These are phyloP conservation scores for Protomyces macrosporus DNA, from an alignment of 1,139 yeast species.

Conservation along the genomic window DNA sequence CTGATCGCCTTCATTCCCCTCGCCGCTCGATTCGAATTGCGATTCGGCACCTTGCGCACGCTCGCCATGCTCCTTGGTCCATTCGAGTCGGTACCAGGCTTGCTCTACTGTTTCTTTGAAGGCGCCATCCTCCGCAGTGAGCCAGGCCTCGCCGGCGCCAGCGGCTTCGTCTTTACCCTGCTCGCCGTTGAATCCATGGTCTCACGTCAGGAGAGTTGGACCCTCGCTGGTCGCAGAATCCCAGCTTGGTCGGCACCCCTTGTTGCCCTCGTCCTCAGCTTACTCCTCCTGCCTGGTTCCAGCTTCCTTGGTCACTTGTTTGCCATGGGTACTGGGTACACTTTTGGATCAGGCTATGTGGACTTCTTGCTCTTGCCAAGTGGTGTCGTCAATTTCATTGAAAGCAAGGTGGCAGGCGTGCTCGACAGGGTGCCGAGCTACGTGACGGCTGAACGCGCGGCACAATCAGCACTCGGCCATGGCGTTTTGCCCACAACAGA, in stretches of 20 bases:
- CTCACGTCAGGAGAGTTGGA: not conserved
- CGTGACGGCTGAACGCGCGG: slow-evolving; percentile 12
- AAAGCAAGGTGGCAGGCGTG: not conserved
- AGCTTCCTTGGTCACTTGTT: slow-evolving; percentile 3
- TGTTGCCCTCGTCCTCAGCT: not conserved
- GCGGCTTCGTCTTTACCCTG: slow-evolving; percentile 74
- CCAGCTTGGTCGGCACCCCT: slow-evolving; percentile 7
- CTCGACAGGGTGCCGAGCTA: slow-evolving; percentile 1
- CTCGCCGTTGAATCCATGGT: slow-evolving; percentile 40
- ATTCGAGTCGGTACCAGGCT: slow-evolving; percentile 28
- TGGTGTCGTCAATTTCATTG: slow-evolving; percentile 13
- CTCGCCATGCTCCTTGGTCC: slow-evolving; percentile 65
- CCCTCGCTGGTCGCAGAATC: slow-evolving; percentile 3
- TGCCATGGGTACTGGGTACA: slow-evolving; percentile 7
- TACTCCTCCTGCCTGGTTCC: slow-evolving; percentile 8
- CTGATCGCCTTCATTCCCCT: slow-evolving; percentile 58
- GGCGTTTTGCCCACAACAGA: not conserved
- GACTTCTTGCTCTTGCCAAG: slow-evolving; percentile 15
- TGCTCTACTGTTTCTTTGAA: slow-evolving; percentile 21
- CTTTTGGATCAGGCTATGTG: slow-evolving; percentile 13
- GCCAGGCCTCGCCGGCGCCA: slow-evolving; percentile 33
- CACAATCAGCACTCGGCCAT: not conserved
- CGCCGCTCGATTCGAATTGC: slow-evolving; percentile 57
- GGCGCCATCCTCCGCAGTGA: slow-evolving; percentile 11
- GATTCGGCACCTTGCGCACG: slow-evolving; percentile 81